These are phyloP conservation scores for Trichocomaceae sp. DNA, from an alignment of 2,329 filamentous ascomycete genomes.

Conservation along the genomic window DNA sequence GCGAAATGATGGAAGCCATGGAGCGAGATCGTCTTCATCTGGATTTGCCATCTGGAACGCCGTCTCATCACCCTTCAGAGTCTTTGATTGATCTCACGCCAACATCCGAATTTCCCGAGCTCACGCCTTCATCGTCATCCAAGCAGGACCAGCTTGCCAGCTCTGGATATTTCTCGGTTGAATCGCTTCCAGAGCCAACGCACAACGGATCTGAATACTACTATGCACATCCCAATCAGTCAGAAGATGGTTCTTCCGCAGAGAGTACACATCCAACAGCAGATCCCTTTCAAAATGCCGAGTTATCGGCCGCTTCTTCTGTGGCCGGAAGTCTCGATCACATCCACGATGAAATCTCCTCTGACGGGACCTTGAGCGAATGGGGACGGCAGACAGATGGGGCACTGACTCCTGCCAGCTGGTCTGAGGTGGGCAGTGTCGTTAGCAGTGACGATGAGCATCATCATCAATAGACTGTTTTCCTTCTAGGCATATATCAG, in stretches of 20 bases:
- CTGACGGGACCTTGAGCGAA: slow-evolving; percentile 37
- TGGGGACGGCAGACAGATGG: slow-evolving; percentile 28
- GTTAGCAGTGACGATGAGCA: slow-evolving; percentile 34
- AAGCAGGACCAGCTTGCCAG: slow-evolving; percentile 15
- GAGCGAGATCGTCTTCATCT: slow-evolving; percentile 22
- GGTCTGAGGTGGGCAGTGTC: slow-evolving; percentile 42
- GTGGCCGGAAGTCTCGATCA: slow-evolving; percentile 34
- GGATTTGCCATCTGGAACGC: slow-evolving; percentile 23
- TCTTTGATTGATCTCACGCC: slow-evolving; percentile 41
- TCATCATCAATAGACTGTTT: slow-evolving; percentile 12
- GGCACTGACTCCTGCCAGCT: slow-evolving; percentile 34
- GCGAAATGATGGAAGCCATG: slow-evolving; percentile 16
- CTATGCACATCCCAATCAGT: slow-evolving; percentile 27
- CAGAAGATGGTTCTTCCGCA: slow-evolving; percentile 17
- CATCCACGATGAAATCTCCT: slow-evolving; percentile 28
- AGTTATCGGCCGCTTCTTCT: slow-evolving; percentile 32
- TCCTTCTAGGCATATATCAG: too few species aligned
- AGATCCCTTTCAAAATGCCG: slow-evolving; percentile 21
- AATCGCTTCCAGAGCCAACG: slow-evolving; percentile 19
- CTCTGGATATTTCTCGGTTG: slow-evolving; percentile 22
- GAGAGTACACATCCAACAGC: background rate
- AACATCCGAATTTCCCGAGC: slow-evolving; percentile 35
- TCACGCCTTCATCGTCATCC: slow-evolving; percentile 10
- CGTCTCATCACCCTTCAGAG: slow-evolving; percentile 37
- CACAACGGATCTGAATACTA: slow-evolving; percentile 30